Percentiles rank a stretch among this genome's conserved stretches.
These are phyloP conservation scores for Xerocomellus amylosporus DNA, from an alignment of 768 basidiomycete genomes.

Conservation along the genomic window DNA sequence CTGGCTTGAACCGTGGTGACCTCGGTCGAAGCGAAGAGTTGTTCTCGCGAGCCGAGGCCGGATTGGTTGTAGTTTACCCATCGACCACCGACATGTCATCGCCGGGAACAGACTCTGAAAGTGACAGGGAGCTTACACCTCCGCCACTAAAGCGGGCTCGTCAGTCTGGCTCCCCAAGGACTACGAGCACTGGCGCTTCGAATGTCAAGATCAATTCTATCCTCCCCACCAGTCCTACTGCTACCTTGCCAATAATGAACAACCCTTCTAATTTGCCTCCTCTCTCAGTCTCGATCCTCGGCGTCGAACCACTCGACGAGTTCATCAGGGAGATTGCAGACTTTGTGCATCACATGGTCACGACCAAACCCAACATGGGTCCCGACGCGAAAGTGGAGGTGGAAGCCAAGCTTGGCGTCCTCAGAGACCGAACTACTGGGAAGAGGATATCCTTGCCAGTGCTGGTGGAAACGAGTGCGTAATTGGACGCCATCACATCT, in stretches of 20 bases:
- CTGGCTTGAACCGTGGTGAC: neutral
- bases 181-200: slow-evolving; percentile 18
- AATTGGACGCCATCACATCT: neutral
- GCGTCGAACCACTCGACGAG: slow-evolving; percentile 88
- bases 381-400: slow-evolving; percentile 63
- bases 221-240: slow-evolving; percentile 7
- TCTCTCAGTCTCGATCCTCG: slow-evolving; percentile 77
- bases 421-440: slow-evolving; percentile 56
- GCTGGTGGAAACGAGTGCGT: slow-evolving; percentile 81
- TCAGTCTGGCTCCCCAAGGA: slow-evolving; percentile 31
- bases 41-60: neutral
- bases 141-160: slow-evolving; percentile 40
- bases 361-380: slow-evolving; percentile 52
- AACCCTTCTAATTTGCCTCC: slow-evolving; percentile 46
- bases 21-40: neutral
- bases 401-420: slow-evolving; percentile 84
- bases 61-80: slow-evolving; percentile 6
- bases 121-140: slow-evolving; percentile 24
- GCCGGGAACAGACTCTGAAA: slow-evolving; percentile 28
- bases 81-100: slow-evolving; percentile 30
- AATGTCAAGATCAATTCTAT: slow-evolving; percentile 20
- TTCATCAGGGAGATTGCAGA: slow-evolving; percentile 91
- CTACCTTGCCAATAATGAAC: slow-evolving; percentile 25
- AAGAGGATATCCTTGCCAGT: slow-evolving; percentile 68
- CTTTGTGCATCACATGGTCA: slow-evolving; percentile 75